Evolutionary conservation across 148 eudicot species (phyloP).

Genomic region (Spergularia marina): DNA sequence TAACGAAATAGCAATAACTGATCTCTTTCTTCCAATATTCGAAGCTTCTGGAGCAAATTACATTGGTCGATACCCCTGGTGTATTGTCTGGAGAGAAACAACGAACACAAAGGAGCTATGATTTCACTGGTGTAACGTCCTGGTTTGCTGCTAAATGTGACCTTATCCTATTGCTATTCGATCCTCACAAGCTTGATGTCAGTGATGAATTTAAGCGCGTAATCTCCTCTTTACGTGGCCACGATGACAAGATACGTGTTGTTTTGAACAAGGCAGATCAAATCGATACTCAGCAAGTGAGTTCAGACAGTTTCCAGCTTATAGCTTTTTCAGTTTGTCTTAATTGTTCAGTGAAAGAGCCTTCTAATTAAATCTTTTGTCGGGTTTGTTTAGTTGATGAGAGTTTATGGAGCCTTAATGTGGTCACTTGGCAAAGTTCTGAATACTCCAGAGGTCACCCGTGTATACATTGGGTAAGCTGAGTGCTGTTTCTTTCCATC

Average conservation of each 20-base stretch:
- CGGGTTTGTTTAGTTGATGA: constrained; percentile 51
- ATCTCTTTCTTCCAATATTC: constrained; percentile 8
- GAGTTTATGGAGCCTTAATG: constrained; percentile 92
- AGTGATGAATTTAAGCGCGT: constrained; percentile 91
- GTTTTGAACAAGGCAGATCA: constrained; percentile 89
- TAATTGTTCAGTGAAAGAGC: neutral
- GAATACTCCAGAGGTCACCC: constrained; percentile 79
- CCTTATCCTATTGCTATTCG: constrained; percentile 71
- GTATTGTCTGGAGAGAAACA: constrained; percentile 86
- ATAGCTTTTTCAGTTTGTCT: neutral
- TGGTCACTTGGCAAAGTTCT: constrained; percentile 91
- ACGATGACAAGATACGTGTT: constrained; percentile 84
- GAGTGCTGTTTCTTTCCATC: neutral
- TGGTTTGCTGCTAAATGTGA: constrained; percentile 97
- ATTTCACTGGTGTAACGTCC: constrained; percentile 82
- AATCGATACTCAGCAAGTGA: constrained; percentile 82
- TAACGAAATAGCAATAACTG: neutral
- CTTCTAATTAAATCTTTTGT: neutral
- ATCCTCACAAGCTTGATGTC: constrained; percentile 84
- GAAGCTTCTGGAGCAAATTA: constrained; percentile 70
- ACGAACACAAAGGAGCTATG: constrained; percentile 75
- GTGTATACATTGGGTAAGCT: constrained; percentile 82
- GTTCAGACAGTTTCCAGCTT: neutral
- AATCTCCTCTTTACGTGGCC: constrained; percentile 69
- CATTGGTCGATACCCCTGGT: constrained; percentile 88